Evolutionary conservation across 768 basidiomycete species (phyloP).

Genomic region (Megacollybia marginata): DNA sequence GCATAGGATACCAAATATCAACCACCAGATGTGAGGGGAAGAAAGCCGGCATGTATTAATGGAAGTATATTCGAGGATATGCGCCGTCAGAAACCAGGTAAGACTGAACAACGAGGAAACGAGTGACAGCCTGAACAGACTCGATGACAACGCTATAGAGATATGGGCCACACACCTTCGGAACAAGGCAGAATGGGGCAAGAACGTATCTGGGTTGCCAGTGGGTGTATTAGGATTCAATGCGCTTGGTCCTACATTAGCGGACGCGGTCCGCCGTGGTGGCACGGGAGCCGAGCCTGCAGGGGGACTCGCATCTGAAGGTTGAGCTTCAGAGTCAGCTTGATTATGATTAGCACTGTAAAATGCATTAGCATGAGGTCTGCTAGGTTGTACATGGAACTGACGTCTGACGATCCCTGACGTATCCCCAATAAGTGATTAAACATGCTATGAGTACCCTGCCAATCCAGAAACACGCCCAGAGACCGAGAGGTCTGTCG

Average conservation of each 20-base stretch:
- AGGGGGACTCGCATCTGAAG: neutral
- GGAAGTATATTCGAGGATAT: conserved; percentile 74
- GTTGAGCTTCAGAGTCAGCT: conserved; percentile 1
- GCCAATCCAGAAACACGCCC: conserved; percentile 60
- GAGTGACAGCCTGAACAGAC: conserved; percentile 43
- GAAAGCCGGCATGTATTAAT: conserved; percentile 63
- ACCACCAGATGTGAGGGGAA: conserved; percentile 84
- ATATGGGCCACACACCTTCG: conserved; percentile 14
- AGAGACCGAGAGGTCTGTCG: conserved; percentile 54
- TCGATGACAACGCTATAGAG: conserved; percentile 1
- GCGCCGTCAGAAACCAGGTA: conserved; percentile 77
- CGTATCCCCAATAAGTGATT: conserved; percentile 53
- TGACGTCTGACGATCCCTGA: conserved; percentile 25
- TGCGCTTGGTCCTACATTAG: neutral
- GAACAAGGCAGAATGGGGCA: conserved; percentile 19
- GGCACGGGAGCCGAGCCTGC: neutral
- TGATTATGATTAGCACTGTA: conserved; percentile 10
- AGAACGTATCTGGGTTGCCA: neutral
- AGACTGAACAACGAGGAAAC: conserved; percentile 66
- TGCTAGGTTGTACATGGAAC: conserved; percentile 7
- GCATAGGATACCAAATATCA: conserved; percentile 72
- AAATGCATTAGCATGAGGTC: conserved; percentile 6
- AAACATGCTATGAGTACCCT: conserved; percentile 40
- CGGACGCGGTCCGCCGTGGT: neutral
- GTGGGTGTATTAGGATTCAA: neutral